Percentiles rank a stretch among this genome's conserved stretches.
Conservation (phyloP, 768 basidiomycete genomes). For the Lanmaoa pseudosensibilis region DNA sequence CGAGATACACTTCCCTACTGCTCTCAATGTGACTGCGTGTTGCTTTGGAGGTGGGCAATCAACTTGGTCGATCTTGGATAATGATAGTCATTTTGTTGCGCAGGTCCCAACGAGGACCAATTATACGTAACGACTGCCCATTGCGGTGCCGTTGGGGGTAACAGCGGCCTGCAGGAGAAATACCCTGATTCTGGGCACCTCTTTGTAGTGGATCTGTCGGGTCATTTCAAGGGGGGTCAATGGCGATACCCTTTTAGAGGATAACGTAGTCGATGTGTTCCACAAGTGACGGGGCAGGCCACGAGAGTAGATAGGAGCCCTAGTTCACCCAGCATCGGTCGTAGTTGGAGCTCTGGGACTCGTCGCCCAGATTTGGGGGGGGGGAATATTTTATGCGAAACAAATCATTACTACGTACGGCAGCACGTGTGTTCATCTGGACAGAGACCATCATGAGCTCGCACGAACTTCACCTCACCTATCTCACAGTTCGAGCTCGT, state of each 20-base stretch:
- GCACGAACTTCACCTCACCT: constrained; percentile 22
- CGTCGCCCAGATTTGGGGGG: background rate
- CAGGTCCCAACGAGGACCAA: constrained; percentile 61
- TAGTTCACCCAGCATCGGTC: background rate
- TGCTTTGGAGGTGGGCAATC: constrained; percentile 51
- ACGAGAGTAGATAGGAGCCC: background rate
- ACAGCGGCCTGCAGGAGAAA: constrained; percentile 37
- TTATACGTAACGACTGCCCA: constrained; percentile 57
- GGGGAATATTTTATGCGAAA: background rate
- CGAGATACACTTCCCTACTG: constrained; percentile 61
- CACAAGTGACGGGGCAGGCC: background rate
- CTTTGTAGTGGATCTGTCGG: constrained; percentile 34
- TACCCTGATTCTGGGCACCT: constrained; percentile 38
- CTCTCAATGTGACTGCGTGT: constrained; percentile 62
- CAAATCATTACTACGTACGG: background rate
- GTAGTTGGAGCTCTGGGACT: background rate
- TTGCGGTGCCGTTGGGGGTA: constrained; percentile 58
- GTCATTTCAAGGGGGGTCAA: constrained; percentile 23
- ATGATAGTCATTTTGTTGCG: background rate
- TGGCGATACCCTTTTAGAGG: constrained; percentile 28
- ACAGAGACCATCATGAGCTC: constrained; percentile 12
- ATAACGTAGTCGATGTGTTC: constrained; percentile 1
- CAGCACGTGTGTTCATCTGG: background rate
- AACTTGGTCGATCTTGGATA: constrained; percentile 3
- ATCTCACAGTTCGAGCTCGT: constrained; percentile 24